Base-by-base conservation (phyloP, 2,329 filamentous ascomycete species). In the Pseudocercospora pini-densiflorae region DNA sequence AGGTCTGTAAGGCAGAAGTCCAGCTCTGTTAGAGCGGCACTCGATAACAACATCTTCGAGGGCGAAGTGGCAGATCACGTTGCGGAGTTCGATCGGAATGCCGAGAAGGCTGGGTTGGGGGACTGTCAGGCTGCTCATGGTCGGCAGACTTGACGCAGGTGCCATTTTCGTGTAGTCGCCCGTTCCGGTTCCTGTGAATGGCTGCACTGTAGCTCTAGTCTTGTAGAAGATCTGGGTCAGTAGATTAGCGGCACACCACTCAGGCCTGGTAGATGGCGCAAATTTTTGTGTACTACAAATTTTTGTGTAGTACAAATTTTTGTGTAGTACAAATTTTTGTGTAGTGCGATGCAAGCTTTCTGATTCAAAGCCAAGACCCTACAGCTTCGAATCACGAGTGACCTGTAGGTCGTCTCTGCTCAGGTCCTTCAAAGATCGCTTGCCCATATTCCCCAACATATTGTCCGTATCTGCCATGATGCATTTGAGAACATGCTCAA, bases 401-500 rank as follows among this genome's bases (percentile, higher is more conserved):
- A 71, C 33, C 45, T 70, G 69, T 8, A 72, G 59, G 58, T 71
- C 69, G 9, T 69, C 68, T 55, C 68, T 63, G 16, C 67, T 61
- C 61, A 72, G 21, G 54, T 72, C 71, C 19, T 62, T 49, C 24
- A 70, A 29, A 16, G 65, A 67, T 8, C 57, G 66, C 69, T 70
- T 71, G 6, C 70, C 70, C 51, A 71, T 59, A 19, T 71, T 70
- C 4, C 63, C 69, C 21, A 71, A 40, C 61, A 69, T 71, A 19
- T 72, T 72, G 54, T 72, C 70, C 4, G 69, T 72, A 58, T 72
- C 70, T 1, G 69, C 71, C 36, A 72, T 58, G 45, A 72, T 61
- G 47, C 69, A 72, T 61, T 67, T 67, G 54, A 74, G 59, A 0
- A 74, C 75, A 61, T 76, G 70, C 67, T 82, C 83, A 1, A 86